A percentile compares a stretch with the other conserved stretches of the same genome.
Evolutionary conservation across 495 filamentous ascomycete species (phyloP).

Genomic region (Penicillium longicatenatum): DNA sequence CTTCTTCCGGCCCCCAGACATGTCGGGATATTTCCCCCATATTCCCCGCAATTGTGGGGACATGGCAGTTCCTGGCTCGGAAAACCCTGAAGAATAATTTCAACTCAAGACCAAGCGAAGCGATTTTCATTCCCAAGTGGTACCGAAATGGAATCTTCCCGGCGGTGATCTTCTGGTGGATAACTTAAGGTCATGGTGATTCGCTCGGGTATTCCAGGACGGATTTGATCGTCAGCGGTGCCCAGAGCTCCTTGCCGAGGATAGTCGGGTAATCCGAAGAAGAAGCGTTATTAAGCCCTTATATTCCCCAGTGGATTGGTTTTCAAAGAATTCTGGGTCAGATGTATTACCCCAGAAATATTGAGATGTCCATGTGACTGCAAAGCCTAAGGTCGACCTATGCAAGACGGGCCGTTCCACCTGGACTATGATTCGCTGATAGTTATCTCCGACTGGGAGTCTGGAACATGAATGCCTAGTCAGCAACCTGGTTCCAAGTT

Average conservation of each 20-base stretch:
- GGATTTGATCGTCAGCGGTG: not conserved
- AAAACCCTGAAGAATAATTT: conserved; percentile 2
- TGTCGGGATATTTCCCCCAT: conserved; percentile 1
- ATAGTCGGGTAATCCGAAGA: not conserved
- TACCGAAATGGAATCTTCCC: not conserved
- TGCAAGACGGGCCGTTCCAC: not conserved
- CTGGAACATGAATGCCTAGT: not conserved
- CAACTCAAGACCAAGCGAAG: not conserved
- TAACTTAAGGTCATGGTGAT: not conserved
- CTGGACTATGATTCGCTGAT: not conserved
- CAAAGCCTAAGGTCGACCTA: not conserved
- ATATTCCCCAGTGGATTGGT: not conserved
- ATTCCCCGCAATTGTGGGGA: conserved; percentile 12
- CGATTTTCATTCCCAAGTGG: no score
- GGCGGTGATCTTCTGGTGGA: not conserved
- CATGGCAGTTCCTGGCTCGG: not conserved
- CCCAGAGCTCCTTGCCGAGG: not conserved
- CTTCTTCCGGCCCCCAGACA: not conserved
- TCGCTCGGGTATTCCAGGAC: conserved; percentile 18
- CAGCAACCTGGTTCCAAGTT: no score
- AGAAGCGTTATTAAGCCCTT: not conserved
- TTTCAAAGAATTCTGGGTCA: not conserved
- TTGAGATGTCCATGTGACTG: no score
- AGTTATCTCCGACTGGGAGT: not conserved
- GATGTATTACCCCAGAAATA: not conserved